Evolutionary conservation across 129 eudicot genomes (phyloP).

Genomic region (Centella asiatica): DNA sequence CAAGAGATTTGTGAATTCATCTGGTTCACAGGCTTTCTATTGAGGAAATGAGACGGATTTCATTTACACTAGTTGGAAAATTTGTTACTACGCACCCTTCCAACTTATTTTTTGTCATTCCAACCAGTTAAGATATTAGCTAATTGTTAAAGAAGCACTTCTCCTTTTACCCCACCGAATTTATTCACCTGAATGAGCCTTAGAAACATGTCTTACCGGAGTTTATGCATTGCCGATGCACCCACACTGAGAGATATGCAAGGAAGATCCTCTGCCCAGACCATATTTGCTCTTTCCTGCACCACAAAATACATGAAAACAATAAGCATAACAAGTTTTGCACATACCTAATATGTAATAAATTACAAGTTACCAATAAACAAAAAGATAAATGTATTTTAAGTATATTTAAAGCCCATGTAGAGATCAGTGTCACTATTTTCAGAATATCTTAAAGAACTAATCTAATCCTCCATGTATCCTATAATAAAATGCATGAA

Average conservation of each 20-base stretch:
- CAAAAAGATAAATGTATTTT: too few relatives aligned
- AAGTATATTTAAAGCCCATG: too few relatives aligned
- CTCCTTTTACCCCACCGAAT: background rate
- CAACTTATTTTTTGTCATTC: background rate
- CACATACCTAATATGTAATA: background rate
- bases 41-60: background rate
- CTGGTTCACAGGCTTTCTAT: too few relatives aligned
- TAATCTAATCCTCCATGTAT: too few relatives aligned
- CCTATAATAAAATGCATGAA: too few relatives aligned
- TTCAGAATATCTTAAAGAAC: too few relatives aligned
- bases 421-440: too few relatives aligned
- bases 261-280: conserved; percentile 70
- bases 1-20: too few relatives aligned
- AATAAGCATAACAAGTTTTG: background rate
- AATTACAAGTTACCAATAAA: background rate
- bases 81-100: too few relatives aligned
- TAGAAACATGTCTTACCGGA: conserved; percentile 37
- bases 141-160: background rate
- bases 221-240: conserved; percentile 91
- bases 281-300: conserved; percentile 66
- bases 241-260: conserved; percentile 77
- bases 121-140: too few relatives aligned
- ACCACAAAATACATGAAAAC: background rate
- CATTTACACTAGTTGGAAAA: background rate
- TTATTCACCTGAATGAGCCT: background rate